phyloP scores from a whole-genome alignment of 495 filamentous ascomycete species.

The Extremus antarcticus region DNA sequence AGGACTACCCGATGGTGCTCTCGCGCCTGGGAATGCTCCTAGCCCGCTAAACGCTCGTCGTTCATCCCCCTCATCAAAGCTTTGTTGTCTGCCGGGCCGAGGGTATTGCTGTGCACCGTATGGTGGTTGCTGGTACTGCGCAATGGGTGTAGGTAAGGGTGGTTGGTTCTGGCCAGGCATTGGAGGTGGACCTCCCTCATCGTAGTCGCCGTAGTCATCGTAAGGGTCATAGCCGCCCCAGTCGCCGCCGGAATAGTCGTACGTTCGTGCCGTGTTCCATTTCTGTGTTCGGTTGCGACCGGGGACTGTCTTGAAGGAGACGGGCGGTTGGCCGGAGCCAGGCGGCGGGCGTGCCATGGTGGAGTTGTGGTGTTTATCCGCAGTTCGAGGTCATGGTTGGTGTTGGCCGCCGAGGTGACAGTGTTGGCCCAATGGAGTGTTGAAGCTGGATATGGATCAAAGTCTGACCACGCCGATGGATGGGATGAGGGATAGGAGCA shows the following conservation, averaged over 20 bases:
- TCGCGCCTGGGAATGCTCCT: not conserved
- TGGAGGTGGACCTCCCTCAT: slow-evolving; percentile 36
- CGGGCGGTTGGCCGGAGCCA: slow-evolving; percentile 24
- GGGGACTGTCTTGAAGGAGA: slow-evolving; percentile 67
- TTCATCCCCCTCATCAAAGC: slow-evolving; percentile 42
- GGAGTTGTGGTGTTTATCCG: not conserved
- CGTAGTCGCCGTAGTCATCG: slow-evolving; percentile 54
- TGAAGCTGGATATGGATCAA: not conserved
- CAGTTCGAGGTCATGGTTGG: not conserved
- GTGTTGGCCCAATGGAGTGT: not conserved
- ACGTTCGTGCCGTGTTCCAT: slow-evolving; percentile 84
- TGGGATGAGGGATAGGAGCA: not conserved
- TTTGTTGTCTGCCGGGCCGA: slow-evolving; percentile 10
- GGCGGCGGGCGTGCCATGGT: not conserved
- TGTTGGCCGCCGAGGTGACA: not conserved
- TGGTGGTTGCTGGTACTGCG: not conserved
- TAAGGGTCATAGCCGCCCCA: slow-evolving; percentile 81
- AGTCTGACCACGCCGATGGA: not conserved
- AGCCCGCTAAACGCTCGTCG: slow-evolving; percentile 10
- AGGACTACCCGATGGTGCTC: not conserved
- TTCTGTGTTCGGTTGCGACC: slow-evolving; percentile 85
- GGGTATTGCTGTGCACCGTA: not conserved
- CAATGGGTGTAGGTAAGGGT: slow-evolving; percentile 1
- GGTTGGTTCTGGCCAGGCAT: slow-evolving; percentile 18
- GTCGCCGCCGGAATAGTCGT: slow-evolving; percentile 85